phyloP scores from a whole-genome alignment of 2,329 filamentous ascomycete species.

The Aspergillus udagawae region DNA sequence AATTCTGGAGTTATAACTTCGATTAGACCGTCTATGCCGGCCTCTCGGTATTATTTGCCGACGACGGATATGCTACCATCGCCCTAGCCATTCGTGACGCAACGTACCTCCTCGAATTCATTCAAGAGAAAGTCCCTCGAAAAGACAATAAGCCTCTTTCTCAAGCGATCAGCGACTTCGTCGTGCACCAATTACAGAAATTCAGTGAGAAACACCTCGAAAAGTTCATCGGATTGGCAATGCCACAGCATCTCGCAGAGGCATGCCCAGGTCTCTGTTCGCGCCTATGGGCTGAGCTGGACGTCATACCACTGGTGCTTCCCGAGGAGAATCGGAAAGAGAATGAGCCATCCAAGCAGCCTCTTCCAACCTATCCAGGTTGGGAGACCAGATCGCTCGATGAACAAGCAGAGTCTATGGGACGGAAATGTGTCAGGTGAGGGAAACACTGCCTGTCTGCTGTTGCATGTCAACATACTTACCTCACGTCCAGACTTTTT shows the following conservation, averaged over 20 bases:
- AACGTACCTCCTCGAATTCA: slow-evolving; percentile 71
- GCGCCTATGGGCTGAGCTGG: slow-evolving; percentile 70
- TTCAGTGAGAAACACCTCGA: slow-evolving; percentile 64
- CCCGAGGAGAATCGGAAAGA: slow-evolving; percentile 26
- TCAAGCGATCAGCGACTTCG: slow-evolving; percentile 54
- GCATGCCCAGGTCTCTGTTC: slow-evolving; percentile 64
- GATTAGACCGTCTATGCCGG: slow-evolving; percentile 41
- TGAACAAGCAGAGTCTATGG: slow-evolving; percentile 78
- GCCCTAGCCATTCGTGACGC: slow-evolving; percentile 69
- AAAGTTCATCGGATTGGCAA: slow-evolving; percentile 72
- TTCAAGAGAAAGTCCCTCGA: slow-evolving; percentile 55
- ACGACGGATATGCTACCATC: slow-evolving; percentile 51
- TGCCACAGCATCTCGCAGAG: slow-evolving; percentile 57
- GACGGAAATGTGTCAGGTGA: slow-evolving; percentile 70
- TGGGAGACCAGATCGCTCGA: slow-evolving; percentile 62
- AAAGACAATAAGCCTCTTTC: slow-evolving; percentile 36
- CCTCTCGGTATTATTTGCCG: slow-evolving; percentile 30
- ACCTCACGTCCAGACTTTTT: slow-evolving; percentile 54
- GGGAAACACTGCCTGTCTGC: not conserved
- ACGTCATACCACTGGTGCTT: slow-evolving; percentile 69
- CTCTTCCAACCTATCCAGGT: slow-evolving; percentile 23
- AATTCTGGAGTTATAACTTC: not conserved
- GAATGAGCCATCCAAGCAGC: slow-evolving; percentile 16
- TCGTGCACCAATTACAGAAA: slow-evolving; percentile 53
- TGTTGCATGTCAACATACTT: not conserved